A percentile compares a stretch with the other conserved stretches of the same genome.
phyloP scores from a whole-genome alignment of 2,329 filamentous ascomycete genomes.

The Aspergillus transmontanensis region DNA sequence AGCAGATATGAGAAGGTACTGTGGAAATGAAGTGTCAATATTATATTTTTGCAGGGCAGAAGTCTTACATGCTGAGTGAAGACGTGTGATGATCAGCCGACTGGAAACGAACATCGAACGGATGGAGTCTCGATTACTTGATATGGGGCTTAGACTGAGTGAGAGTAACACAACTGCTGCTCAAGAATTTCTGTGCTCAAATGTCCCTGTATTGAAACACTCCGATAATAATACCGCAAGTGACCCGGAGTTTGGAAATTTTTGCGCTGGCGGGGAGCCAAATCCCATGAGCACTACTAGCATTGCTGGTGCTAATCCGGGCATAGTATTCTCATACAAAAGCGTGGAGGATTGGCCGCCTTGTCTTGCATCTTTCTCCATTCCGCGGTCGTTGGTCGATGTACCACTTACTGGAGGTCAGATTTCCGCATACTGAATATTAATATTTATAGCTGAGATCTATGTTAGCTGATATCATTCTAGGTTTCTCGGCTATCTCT shows the following conservation, averaged over 20 bases:
- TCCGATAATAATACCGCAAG: neutral
- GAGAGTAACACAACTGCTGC: neutral
- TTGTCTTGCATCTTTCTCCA: slow-evolving; percentile 6
- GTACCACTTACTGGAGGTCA: slow-evolving; percentile 10
- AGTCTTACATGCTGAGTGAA: slow-evolving; percentile 6
- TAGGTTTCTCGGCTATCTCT: slow-evolving; percentile 16
- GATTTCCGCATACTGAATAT: neutral
- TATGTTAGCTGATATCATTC: neutral
- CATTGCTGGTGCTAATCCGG: neutral
- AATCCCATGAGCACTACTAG: neutral
- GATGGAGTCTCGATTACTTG: slow-evolving; percentile 17
- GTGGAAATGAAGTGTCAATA: neutral
- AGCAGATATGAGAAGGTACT: slow-evolving; percentile 5
- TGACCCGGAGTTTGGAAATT: neutral
- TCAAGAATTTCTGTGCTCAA: neutral
- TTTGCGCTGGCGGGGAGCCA: neutral
- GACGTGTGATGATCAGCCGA: slow-evolving; percentile 21
- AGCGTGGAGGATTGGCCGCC: neutral
- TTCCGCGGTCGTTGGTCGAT: slow-evolving; percentile 17
- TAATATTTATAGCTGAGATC: neutral
- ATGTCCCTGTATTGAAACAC: neutral
- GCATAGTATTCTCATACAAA: neutral
- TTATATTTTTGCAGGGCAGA: neutral
- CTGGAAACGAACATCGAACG: slow-evolving; percentile 20
- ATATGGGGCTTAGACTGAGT: slow-evolving; percentile 14